phyloP scores from a whole-genome alignment of 371 early-diverging fungal species.

The Mortierella sp. region DNA sequence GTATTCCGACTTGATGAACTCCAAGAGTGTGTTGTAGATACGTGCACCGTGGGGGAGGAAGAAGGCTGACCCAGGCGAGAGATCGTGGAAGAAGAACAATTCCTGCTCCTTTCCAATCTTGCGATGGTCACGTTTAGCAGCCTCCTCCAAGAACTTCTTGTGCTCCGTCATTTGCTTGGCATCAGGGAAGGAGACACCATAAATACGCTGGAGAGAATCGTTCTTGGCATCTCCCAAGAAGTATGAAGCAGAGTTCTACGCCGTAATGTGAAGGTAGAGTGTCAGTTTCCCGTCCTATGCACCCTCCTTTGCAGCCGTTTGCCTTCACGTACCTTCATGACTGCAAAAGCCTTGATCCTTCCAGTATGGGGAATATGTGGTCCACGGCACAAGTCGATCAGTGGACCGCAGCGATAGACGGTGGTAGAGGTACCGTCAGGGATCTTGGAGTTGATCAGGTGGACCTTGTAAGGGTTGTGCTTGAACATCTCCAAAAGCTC shows the following conservation, averaged over 20 bases:
- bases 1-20: slow-evolving; percentile 87
- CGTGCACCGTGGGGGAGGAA: slow-evolving; percentile 98
- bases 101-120: slow-evolving; percentile 96
- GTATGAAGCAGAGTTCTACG: slow-evolving; percentile 96
- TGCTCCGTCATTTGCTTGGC: slow-evolving; percentile 95
- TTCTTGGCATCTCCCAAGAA: slow-evolving; percentile 98
- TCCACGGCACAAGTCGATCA: slow-evolving; percentile 99
- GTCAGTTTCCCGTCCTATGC: background rate
- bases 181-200: slow-evolving; percentile 99
- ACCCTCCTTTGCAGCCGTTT: no score
- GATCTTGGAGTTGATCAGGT: slow-evolving; percentile 92
- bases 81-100: slow-evolving; percentile 97
- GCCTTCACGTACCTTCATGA: slow-evolving; percentile 80
- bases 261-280: background rate
- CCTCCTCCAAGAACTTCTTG: slow-evolving; percentile 95
- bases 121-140: slow-evolving; percentile 98
- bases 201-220: slow-evolving; percentile 98
- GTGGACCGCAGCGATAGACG: slow-evolving; percentile 98
- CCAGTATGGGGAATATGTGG: slow-evolving; percentile 98
- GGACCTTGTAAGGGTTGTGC: slow-evolving; percentile 96
- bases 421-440: slow-evolving; percentile 96
- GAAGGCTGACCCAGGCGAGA: slow-evolving; percentile 97
- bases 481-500: slow-evolving; percentile 97
- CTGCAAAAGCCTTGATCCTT: slow-evolving; percentile 92
- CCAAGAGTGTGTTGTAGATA: slow-evolving; percentile 94